A percentile compares a stretch with the other conserved stretches of the same genome.
Conservation (phyloP, 2,329 filamentous ascomycete genomes). For the Teratosphaeria viscida region DNA sequence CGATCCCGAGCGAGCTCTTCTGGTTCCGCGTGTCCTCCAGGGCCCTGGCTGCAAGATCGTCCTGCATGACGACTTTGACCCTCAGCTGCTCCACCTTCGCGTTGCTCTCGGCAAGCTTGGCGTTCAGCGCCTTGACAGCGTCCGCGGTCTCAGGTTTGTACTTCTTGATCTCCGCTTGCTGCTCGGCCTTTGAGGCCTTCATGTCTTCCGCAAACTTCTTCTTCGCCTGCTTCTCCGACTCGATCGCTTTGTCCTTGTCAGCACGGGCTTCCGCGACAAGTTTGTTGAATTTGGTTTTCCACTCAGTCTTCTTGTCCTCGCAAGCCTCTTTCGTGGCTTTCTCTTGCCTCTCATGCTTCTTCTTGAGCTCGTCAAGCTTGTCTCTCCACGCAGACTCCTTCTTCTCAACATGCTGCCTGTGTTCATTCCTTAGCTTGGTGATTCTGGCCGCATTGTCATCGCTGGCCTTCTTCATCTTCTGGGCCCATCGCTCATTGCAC, state of each 20-base stretch:
- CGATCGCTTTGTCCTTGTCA: neutral
- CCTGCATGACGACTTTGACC: neutral
- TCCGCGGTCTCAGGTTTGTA: slow-evolving; percentile 5
- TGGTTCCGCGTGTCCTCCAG: neutral
- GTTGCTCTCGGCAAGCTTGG: slow-evolving; percentile 1
- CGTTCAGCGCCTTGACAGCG: slow-evolving; percentile 6
- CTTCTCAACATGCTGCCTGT: neutral
- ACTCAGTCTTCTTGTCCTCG: neutral
- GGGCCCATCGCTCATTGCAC: slow-evolving; percentile 1
- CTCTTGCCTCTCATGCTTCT: neutral
- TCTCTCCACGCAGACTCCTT: neutral
- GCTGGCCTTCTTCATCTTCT: slow-evolving; percentile 1
- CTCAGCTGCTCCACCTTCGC: slow-evolving; percentile 1
- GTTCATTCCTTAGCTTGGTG: neutral
- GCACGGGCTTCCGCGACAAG: neutral
- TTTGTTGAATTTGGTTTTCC: slow-evolving; percentile 1
- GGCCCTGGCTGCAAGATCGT: neutral
- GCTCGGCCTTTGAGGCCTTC: slow-evolving; percentile 3
- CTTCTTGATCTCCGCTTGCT: slow-evolving; percentile 4
- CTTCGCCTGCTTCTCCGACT: neutral
- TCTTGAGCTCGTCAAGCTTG: slow-evolving; percentile 1
- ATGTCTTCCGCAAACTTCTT: slow-evolving; percentile 1
- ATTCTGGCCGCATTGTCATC: neutral
- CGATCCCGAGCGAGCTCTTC: neutral
- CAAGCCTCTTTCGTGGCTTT: neutral